Percentiles rank a stretch among this genome's conserved stretches.
Evolutionary conservation across 1,284 basidiomycete genomes (phyloP).

Genomic region (Pseudozyma pruni): DNA sequence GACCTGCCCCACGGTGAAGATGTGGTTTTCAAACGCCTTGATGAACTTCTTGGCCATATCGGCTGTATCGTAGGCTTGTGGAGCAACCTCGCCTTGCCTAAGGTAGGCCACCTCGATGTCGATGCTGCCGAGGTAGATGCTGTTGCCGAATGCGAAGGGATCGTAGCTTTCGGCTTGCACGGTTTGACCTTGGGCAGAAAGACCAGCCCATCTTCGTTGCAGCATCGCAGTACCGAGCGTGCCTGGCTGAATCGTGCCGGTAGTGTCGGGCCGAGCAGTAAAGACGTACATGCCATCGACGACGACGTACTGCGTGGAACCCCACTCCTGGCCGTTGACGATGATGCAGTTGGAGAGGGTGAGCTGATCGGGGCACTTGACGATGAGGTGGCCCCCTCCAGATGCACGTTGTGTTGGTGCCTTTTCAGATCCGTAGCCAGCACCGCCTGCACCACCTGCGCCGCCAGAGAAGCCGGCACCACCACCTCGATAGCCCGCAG

Average conservation of each 20-base stretch:
- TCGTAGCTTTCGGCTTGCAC: constrained; percentile 62
- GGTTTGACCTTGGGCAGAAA: constrained; percentile 59
- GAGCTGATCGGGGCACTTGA: constrained; percentile 57
- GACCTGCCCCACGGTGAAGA: constrained; percentile 75
- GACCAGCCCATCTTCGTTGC: constrained; percentile 64
- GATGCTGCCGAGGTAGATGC: constrained; percentile 60
- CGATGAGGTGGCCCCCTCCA: constrained; percentile 39
- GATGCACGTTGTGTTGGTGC: constrained; percentile 2
- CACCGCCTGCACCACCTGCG: constrained; percentile 22
- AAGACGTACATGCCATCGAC: constrained; percentile 63
- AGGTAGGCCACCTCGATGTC: constrained; percentile 64
- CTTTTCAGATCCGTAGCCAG: constrained; percentile 38
- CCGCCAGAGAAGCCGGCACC: constrained; percentile 32
- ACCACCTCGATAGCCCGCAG: constrained; percentile 23
- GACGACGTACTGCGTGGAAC: constrained; percentile 60
- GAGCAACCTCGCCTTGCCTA: constrained; percentile 44
- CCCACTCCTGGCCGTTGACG: constrained; percentile 64
- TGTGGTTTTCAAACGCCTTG: constrained; percentile 75
- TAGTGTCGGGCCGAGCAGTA: constrained; percentile 57
- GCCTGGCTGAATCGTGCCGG: constrained; percentile 50
- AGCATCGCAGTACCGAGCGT: constrained; percentile 59
- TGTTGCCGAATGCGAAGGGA: constrained; percentile 55
- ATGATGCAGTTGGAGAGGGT: constrained; percentile 62
- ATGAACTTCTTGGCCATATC: constrained; percentile 83
- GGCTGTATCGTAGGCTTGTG: constrained; percentile 74